Base-by-base conservation (phyloP, 495 filamentous ascomycete genomes). In the Polyplosphaeria fusca region DNA sequence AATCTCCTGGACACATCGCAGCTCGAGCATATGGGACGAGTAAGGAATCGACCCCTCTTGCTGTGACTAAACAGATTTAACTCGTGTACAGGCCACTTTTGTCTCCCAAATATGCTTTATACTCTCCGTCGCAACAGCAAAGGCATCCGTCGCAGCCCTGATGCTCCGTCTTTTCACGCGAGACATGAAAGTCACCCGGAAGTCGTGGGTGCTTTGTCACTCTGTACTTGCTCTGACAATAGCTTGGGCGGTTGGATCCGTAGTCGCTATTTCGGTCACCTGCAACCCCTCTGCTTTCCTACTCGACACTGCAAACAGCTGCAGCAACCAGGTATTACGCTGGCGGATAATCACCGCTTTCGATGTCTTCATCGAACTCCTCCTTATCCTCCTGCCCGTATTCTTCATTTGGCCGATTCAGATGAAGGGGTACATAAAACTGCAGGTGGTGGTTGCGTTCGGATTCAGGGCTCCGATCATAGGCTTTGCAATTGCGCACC, bases 381-480 rank as follows among this genome's bases (percentile, higher is more conserved):
- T 61, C 11, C 47, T 67, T 1, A 38, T 65, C 12, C 19, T 47
- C 16, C 46, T 67, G 13, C 64, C 64, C 2, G 19, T 61, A 20
- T 46, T 46, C 38, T 52, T 67, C 11, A 52, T 67, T 47, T 64
- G 56, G 56, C 43, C 43, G 18, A 43, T 67, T 42, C 64, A 67
- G 37, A 67, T 67, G 64, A 43, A 56, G 14, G 3, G 9, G 12
- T 40, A 50, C 22, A 49, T 59, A 16, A 66, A 66, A 42, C 14
- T 57, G 5, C 60, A 59, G 41, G 60, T 66, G 27, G 22, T 59
- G 4, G 5, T 58, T 5, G 63, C 63, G 1, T 66, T 66, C 46
- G 55, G 40, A 16, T 52, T 66, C n/a, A 38, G 63, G n/a, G 23
- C 59, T 4, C 63, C 63, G 16, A 59, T 63, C 32, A 23, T 54